Percentiles rank a stretch among this genome's conserved stretches.
Evolutionary conservation across 2,329 filamentous ascomycete species (phyloP).

Genomic region (Karstenula rhodostoma): DNA sequence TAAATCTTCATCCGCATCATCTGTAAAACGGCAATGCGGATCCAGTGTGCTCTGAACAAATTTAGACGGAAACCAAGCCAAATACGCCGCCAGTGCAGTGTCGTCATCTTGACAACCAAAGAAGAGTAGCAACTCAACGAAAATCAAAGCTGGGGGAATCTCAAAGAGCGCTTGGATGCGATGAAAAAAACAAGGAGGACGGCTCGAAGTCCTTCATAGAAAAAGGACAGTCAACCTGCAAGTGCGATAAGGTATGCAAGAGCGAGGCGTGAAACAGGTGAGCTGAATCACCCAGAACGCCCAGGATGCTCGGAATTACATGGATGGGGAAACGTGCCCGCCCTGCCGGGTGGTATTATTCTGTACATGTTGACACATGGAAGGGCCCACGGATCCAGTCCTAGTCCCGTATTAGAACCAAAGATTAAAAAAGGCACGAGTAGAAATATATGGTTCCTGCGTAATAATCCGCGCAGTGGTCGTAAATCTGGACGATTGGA

Average conservation of each 20-base stretch:
- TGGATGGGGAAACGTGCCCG: not conserved
- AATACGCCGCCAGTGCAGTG: not conserved
- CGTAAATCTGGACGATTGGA: not conserved
- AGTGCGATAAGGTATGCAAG: not conserved
- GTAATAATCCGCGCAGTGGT: not conserved
- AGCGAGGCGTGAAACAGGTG: not conserved
- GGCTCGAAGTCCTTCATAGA: conserved; percentile 4
- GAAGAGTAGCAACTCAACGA: not conserved
- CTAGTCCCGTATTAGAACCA: conserved; percentile 37
- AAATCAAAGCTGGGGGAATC: conserved; percentile 22
- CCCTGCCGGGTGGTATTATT: conserved; percentile 18
- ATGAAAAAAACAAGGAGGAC: conserved; percentile 8
- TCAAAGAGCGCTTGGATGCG: conserved; percentile 24
- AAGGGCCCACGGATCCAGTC: conserved; percentile 38
- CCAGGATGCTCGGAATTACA: conserved; percentile 16
- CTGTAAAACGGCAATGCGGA: too few species aligned
- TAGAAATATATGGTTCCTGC: conserved; percentile 10
- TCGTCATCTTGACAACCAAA: not conserved
- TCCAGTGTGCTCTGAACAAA: not conserved
- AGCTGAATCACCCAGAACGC: conserved; percentile 17
- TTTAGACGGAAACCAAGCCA: not conserved
- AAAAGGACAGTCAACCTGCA: not conserved
- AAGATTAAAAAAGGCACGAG: conserved; percentile 36
- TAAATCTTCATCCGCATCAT: not conserved
- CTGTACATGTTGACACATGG: conserved; percentile 21